Evolutionary conservation across 2,329 filamentous ascomycete species (phyloP), one percentile per base, ranked within the genome.

Genomic region (Grosmannia penicillata): DNA sequence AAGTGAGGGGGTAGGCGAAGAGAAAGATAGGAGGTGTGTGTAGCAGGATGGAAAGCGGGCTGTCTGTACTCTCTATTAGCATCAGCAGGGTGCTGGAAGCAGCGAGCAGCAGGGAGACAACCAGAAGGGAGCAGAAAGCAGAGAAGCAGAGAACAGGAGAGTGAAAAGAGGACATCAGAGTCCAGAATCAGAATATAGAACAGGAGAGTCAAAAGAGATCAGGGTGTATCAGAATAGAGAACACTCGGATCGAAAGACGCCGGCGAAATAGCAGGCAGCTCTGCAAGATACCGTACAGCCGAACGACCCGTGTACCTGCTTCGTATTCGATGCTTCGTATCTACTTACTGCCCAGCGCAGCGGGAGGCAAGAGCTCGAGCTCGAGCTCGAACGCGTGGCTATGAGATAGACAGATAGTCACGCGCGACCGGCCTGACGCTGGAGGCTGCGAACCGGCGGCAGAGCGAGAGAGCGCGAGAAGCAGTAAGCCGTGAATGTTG

Each of bases 1-100:
- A 27, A 13, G 9, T 4, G 10, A 27, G 35, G 37, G 34, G 19
- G 36, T 38, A 26, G 6, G 5, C 9, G 30, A 21, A 8, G 30
- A 14, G 27, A 23, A 38, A 26, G 37, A 24, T 37, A 33, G 28
- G 42, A 36, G 34, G 37, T 35, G 43, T 25, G 21, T 32, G 28
- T 34, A 37, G 36, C 15, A 32, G 27, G 22, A 18, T 18, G 33
- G 30, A 27, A 34, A 34, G 32, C 32, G 24, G 24, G 15, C 14
- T 24, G 22, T 24, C 21, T 8, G 14, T 21, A 24, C 32, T 13
- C 32, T 33, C 19, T 19, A n/a, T n/a, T n/a, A n/a, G n/a, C n/a
- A n/a, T 33, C 6, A 30, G 28, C 17, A 30, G 30, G 18, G n/a
- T n/a, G n/a, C 11, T 19, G 18, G 30, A 22, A 21, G 18, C 21